phyloP scores from a whole-genome alignment of 306 rosid genomes.

The Echinosophora koreensis region DNA sequence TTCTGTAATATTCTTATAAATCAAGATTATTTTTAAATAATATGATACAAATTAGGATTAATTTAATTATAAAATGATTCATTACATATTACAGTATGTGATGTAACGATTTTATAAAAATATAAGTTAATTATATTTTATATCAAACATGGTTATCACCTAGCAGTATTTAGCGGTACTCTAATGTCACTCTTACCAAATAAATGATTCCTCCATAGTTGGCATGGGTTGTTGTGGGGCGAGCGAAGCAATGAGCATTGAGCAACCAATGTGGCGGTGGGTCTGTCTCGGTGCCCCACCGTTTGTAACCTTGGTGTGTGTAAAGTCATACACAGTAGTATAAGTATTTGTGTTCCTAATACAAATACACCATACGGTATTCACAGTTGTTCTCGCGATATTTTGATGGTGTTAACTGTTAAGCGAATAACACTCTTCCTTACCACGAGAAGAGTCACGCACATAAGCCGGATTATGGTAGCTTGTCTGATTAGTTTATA shows the following conservation, averaged over 20 bases:
- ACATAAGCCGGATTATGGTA: too few relatives aligned
- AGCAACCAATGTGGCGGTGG: slow-evolving; percentile 29
- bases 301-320: neutral
- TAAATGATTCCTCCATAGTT: slow-evolving; percentile 26
- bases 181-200: too few relatives aligned
- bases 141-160: too few relatives aligned
- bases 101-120: too few relatives aligned
- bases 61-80: too few relatives aligned
- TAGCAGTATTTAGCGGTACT: too few relatives aligned
- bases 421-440: neutral
- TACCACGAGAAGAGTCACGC: neutral
- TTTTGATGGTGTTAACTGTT: neutral
- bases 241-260: slow-evolving; percentile 20
- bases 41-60: too few relatives aligned
- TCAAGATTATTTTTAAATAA: too few relatives aligned
- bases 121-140: too few relatives aligned
- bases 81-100: too few relatives aligned
- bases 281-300: neutral
- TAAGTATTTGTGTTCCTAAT: neutral
- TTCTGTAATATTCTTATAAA: too few relatives aligned
- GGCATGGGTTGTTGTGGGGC: slow-evolving; percentile 42
- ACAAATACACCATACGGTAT: neutral
- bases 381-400: slow-evolving; percentile 5
- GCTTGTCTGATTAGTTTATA: too few relatives aligned
- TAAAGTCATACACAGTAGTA: neutral